Evolutionary conservation across 2,329 filamentous ascomycete genomes (phyloP).

Genomic region (Cercospora sesami): DNA sequence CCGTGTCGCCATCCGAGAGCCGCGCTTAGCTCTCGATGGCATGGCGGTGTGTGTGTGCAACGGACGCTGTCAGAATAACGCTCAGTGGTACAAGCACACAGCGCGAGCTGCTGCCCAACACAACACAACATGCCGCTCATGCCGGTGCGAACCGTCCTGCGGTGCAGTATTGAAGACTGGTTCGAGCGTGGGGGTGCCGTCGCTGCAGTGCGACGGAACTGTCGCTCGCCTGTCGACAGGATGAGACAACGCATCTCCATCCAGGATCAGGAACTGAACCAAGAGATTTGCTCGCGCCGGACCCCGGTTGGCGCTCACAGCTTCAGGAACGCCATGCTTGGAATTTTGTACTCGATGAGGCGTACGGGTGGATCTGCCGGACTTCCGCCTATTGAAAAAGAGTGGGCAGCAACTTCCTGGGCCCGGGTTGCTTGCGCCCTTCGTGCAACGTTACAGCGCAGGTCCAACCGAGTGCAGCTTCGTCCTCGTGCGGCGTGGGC

Average conservation of each 20-base stretch:
- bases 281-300: conserved; percentile 2
- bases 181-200: conserved; percentile 8
- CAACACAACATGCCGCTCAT: conserved; percentile 19
- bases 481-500: conserved; percentile 10
- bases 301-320: not conserved
- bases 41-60: conserved; percentile 26
- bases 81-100: conserved; percentile 24
- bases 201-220: conserved; percentile 29
- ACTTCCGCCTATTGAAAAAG: conserved; percentile 2
- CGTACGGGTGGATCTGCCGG: conserved; percentile 10
- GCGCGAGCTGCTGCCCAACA: conserved; percentile 30
- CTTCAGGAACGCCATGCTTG: conserved; percentile 14
- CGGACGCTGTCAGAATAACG: conserved; percentile 28
- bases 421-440: conserved; percentile 1
- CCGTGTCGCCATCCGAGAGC: conserved; percentile 9
- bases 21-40: conserved; percentile 13
- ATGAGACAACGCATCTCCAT: conserved; percentile 18
- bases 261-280: conserved; percentile 15
- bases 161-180: conserved; percentile 4
- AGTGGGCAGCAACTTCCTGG: conserved; percentile 1
- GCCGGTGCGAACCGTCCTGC: conserved; percentile 9
- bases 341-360: conserved; percentile 1
- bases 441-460: conserved; percentile 30
- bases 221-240: conserved; percentile 30
- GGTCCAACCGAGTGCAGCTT: conserved; percentile 10